Base-by-base conservation (phyloP, 2,329 filamentous ascomycete genomes). In the Chaetomiaceae sp. region DNA sequence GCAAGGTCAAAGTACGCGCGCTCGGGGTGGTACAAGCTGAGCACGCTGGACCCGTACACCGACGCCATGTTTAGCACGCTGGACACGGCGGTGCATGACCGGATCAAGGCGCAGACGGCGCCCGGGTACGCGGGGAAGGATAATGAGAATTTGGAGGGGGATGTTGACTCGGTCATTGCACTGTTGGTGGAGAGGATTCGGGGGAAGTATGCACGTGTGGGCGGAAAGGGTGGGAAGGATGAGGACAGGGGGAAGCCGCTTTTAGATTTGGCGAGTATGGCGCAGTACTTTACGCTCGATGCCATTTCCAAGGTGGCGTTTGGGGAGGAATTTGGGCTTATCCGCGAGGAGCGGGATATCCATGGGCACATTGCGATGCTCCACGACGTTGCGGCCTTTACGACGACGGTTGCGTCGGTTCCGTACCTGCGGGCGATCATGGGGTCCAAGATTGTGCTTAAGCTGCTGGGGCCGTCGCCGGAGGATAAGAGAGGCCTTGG, bases 281-380 rank as follows among this genome's bases (percentile, higher is more conserved):
- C 73, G 11, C 71, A 75, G 29, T 78, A 71, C 63, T 75, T 80
- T 52, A 78, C 77, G 1, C 63, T 81, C 3, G 79, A 82, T 54
- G 72, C 78, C 23, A 76, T 82, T 52, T 75, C 72, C 20, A 70
- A 71, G 42, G 59, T 81, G 11, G 75, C 73, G 1, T 74, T 80
- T 33, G 77, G 77, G n/a, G 56, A 72, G 34, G 66, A 71, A 17
- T 77, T 78, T 58, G 75, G 76, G 4, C 74, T 72, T 55, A 59
- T 79, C 3, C 14, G 61, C 64, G 5, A 42, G 29, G 72, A 79
- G 58, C 61, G 68, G 7, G 76, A 80, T 56, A 65, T 72, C 0
- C 72, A 73, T 51, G 69, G 68, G 20, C 77, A 77, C 59, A 68
- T 77, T 25, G 62, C 63, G 25, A 69, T 69, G 23, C 60, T 73